Percentiles rank a stretch among this genome's conserved stretches.
Evolutionary conservation across 1,284 basidiomycete genomes (phyloP).

Genomic region (Sporisorium scitamineum): DNA sequence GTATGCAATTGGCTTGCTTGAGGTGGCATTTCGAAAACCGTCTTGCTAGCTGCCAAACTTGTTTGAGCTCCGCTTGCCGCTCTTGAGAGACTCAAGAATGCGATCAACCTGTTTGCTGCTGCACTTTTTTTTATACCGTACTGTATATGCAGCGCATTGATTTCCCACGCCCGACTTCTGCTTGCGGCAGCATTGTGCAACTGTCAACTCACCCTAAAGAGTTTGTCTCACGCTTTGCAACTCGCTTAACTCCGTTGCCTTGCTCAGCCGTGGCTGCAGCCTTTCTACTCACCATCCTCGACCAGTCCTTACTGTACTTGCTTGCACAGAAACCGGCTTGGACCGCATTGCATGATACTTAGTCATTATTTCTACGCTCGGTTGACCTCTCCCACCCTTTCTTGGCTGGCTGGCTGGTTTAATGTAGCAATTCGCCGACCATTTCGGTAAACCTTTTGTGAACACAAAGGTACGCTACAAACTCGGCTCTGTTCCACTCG

Average conservation of each 20-base stretch:
- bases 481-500: neutral
- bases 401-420: no score
- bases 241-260: constrained; percentile 23
- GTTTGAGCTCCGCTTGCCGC: constrained; percentile 4
- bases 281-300: neutral
- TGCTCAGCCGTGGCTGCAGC: neutral
- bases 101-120: neutral
- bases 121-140: neutral
- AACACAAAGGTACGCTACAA: neutral
- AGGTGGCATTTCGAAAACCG: neutral
- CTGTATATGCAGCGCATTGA: neutral
- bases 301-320: no score
- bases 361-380: neutral
- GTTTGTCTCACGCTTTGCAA: constrained; percentile 17
- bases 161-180: neutral
- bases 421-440: no score
- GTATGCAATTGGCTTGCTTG: neutral
- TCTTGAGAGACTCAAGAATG: neutral
- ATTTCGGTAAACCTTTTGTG: no score
- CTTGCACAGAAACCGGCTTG: neutral
- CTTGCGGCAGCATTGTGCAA: neutral
- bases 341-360: neutral
- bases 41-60: neutral
- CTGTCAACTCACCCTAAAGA: neutral
- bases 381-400: neutral